Evolutionary conservation across 2,329 filamentous ascomycete genomes (phyloP).

Genomic region (Colletotrichum sp.): DNA sequence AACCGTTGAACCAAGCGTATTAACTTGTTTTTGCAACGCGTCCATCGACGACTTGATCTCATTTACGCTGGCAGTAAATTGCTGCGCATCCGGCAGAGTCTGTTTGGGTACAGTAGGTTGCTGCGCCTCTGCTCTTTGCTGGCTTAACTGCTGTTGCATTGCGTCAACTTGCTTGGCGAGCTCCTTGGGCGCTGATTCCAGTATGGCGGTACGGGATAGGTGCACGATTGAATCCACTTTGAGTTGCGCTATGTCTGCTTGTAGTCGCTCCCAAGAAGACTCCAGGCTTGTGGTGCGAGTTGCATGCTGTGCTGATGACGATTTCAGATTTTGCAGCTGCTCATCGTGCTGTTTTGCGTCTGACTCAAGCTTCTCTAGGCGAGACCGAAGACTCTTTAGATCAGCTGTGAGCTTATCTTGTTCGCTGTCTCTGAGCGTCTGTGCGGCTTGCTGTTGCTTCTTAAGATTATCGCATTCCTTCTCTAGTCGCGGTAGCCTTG

Average conservation of each 20-base stretch:
- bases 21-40: not conserved
- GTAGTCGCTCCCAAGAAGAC: not conserved
- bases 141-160: not conserved
- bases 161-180: not conserved
- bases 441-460: not conserved
- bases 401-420: not conserved
- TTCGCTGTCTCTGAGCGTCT: not conserved
- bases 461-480: not conserved
- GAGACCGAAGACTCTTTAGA: not conserved
- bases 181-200: not conserved
- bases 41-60: not conserved
- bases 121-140: not conserved
- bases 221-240: not conserved
- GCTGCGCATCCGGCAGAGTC: not conserved
- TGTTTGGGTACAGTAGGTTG: not conserved
- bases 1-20: not conserved
- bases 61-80: not conserved
- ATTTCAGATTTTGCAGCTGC: not conserved
- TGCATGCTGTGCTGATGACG: not conserved
- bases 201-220: not conserved
- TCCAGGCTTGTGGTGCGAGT: not conserved
- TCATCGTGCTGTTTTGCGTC: not conserved
- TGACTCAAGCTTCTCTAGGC: not conserved
- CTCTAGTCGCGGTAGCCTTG: constrained; percentile 2
- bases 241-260: not conserved